Percentiles rank a stretch among this genome's conserved stretches.
Conservation (phyloP, 768 basidiomycete genomes). For the Kwoniella sp. region DNA sequence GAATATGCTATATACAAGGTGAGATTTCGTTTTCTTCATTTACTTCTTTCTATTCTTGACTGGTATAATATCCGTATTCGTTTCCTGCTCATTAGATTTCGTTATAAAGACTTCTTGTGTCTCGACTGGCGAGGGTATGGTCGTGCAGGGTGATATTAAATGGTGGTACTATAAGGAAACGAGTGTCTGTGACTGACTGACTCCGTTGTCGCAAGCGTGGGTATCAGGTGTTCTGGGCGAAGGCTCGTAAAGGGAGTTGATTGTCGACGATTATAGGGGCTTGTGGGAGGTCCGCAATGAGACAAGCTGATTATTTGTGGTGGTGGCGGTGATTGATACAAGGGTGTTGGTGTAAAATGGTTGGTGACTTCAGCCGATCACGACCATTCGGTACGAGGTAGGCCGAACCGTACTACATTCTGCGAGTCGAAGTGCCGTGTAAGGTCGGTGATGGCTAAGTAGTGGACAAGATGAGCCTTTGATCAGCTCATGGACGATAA, state of each 20-base stretch:
- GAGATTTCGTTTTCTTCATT: neutral
- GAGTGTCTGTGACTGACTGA: neutral
- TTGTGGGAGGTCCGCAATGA: too few relatives aligned
- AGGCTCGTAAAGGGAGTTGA: too few relatives aligned
- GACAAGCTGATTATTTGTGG: too few relatives aligned
- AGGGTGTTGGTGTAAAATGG: too few relatives aligned
- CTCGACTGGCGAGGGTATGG: slow-evolving; percentile 3
- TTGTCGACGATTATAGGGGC: too few relatives aligned
- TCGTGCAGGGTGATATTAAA: slow-evolving; percentile 13
- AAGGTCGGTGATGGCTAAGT: slow-evolving; percentile 59
- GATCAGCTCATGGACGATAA: neutral
- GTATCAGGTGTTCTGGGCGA: too few relatives aligned
- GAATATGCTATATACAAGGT: slow-evolving; percentile 2
- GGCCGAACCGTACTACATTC: slow-evolving; percentile 58
- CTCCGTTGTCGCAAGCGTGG: too few relatives aligned
- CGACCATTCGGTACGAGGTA: slow-evolving; percentile 48
- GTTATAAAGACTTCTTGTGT: neutral
- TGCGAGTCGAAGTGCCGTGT: slow-evolving; percentile 66
- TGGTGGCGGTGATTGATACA: too few relatives aligned
- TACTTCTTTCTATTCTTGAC: neutral
- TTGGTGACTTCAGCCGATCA: neutral
- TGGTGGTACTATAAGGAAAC: neutral
- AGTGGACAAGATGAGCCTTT: too few relatives aligned
- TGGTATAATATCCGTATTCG: too few relatives aligned
- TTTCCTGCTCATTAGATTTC: neutral